Percentiles rank a stretch among this genome's conserved stretches.
These are phyloP conservation scores for Capsella bursapastoris DNA, from an alignment of 345 rosid genomes.

Conservation along the genomic window DNA sequence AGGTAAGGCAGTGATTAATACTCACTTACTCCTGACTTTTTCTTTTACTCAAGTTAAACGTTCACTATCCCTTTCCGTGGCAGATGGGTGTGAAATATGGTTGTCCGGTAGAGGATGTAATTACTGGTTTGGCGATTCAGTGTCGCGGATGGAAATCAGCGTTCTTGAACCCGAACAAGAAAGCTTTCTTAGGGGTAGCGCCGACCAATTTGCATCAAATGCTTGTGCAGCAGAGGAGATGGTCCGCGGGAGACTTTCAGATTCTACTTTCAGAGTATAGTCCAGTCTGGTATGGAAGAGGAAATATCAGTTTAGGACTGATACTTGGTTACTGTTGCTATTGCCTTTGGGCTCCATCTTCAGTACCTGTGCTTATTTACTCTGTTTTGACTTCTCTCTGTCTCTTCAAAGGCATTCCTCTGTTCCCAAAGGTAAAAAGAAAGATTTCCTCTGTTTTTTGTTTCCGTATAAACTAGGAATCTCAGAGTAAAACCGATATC, in stretches of 20 bases:
- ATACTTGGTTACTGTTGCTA: conserved; percentile 54
- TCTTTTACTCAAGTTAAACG: neutral
- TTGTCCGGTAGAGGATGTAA: conserved; percentile 78
- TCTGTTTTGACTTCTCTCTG: conserved; percentile 61
- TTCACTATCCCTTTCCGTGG: conserved; percentile 15
- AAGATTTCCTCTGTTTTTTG: conserved; percentile 5
- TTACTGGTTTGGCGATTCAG: conserved; percentile 75
- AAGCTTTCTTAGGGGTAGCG: conserved; percentile 66
- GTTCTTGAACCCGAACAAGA: conserved; percentile 57
- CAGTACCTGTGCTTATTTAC: conserved; percentile 57
- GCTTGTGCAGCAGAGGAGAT: conserved; percentile 76
- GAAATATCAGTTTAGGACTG: conserved; percentile 60
- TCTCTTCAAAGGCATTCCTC: conserved; percentile 61
- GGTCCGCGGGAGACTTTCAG: conserved; percentile 82
- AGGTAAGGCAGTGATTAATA: conserved; percentile 48
- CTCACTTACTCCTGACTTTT: neutral
- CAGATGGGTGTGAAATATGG: conserved; percentile 83
- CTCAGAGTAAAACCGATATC: neutral
- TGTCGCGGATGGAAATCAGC: conserved; percentile 81
- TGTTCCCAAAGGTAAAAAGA: conserved; percentile 68
- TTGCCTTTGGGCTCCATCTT: conserved; percentile 63
- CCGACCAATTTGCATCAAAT: conserved; percentile 63
- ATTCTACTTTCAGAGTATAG: conserved; percentile 62
- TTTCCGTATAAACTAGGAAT: neutral
- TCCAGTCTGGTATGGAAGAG: conserved; percentile 60